A percentile compares a stretch with the other conserved stretches of the same genome.
phyloP scores from a whole-genome alignment of 257 asterid genomes.

The Solanum neorickii region DNA sequence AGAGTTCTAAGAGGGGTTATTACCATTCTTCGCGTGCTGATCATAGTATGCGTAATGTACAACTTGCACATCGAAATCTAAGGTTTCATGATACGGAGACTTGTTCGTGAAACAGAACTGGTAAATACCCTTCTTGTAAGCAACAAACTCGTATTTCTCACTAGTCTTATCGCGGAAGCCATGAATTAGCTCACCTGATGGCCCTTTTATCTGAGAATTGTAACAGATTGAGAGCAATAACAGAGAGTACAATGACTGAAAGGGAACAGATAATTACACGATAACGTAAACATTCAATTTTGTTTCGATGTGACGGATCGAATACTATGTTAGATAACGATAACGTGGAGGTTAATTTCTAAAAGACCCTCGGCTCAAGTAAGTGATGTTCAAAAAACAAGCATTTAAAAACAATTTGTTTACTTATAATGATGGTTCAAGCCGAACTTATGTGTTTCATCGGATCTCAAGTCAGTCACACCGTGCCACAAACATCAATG shows the following conservation, averaged over 20 bases:
- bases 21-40: constrained; percentile 93
- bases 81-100: constrained; percentile 82
- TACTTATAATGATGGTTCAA: not conserved
- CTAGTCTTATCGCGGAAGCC: constrained; percentile 66
- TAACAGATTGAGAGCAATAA: not conserved
- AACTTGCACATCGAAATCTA: constrained; percentile 82
- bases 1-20: not conserved
- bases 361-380: not conserved
- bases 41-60: constrained; percentile 66
- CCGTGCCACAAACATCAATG: not conserved
- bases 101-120: constrained; percentile 79
- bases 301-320: not conserved
- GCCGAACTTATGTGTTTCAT: not conserved
- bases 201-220: constrained; percentile 63
- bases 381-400: not conserved
- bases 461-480: not conserved
- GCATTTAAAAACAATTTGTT: not conserved
- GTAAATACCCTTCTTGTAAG: constrained; percentile 60
- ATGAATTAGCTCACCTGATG: constrained; percentile 71
- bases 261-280: not conserved
- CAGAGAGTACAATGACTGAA: not conserved
- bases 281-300: not conserved
- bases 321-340: not conserved
- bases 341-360: not conserved
- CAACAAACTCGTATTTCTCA: constrained; percentile 71